A percentile compares a stretch with the other conserved stretches of the same genome.
These are phyloP conservation scores for Pseudonectria buxi DNA, from an alignment of 2,329 filamentous ascomycete species.

Conservation along the genomic window DNA sequence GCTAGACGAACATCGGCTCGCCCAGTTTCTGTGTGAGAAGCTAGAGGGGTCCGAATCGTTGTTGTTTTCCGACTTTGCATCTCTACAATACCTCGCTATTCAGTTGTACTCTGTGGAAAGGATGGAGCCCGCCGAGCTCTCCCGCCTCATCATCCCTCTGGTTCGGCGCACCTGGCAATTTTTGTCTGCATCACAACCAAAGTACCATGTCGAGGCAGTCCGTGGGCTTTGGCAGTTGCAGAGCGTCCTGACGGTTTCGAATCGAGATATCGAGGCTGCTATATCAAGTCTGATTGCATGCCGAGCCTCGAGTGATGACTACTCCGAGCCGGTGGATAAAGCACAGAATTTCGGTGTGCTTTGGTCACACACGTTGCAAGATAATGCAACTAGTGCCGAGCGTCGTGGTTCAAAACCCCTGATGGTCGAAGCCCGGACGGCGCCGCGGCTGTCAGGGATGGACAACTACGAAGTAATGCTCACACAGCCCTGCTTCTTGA, in stretches of 20 bases:
- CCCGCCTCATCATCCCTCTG: conserved; percentile 58
- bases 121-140: conserved; percentile 47
- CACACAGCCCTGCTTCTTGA: conserved; percentile 70
- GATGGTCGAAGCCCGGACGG: conserved; percentile 25
- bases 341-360: conserved; percentile 66
- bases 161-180: conserved; percentile 72
- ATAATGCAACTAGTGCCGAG: conserved; percentile 42
- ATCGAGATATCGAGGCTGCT: conserved; percentile 73
- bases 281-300: conserved; percentile 63
- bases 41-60: conserved; percentile 34
- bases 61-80: conserved; percentile 50
- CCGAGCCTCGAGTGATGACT: conserved; percentile 26
- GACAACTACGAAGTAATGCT: conserved; percentile 68
- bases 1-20: conserved; percentile 39
- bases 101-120: conserved; percentile 49
- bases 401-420: conserved; percentile 43
- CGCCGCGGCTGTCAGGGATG: conserved; percentile 43
- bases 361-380: conserved; percentile 73
- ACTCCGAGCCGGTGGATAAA: conserved; percentile 45
- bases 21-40: conserved; percentile 45
- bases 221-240: conserved; percentile 83
- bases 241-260: conserved; percentile 56
- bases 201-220: conserved; percentile 91
- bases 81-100: conserved; percentile 50
- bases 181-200: conserved; percentile 74